Conservation (phyloP, 2,329 filamentous ascomycete species). For the Pestalotiopsis sp. region DNA sequence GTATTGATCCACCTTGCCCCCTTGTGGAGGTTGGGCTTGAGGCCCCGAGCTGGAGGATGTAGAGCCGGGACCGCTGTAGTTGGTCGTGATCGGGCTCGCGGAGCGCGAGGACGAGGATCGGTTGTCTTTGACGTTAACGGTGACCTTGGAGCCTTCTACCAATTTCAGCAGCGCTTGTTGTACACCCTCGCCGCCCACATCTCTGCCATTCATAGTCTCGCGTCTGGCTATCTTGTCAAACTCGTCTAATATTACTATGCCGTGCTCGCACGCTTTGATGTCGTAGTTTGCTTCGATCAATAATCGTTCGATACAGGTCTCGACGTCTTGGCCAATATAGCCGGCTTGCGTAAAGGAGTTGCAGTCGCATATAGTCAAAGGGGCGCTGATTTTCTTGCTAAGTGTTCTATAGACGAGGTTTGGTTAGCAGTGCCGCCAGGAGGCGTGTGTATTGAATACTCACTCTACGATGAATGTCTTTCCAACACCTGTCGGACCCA, state of each 20-base stretch:
- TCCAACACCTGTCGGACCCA: constrained; percentile 92
- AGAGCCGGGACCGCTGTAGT: constrained; percentile 50
- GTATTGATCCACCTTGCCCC: constrained; percentile 62
- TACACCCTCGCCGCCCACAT: constrained; percentile 94
- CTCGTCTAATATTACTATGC: constrained; percentile 95
- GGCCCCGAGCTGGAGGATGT: constrained; percentile 43
- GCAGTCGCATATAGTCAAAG: constrained; percentile 94
- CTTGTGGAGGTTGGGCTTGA: constrained; percentile 45
- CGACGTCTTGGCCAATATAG: constrained; percentile 98
- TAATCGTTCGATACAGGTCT: constrained; percentile 88
- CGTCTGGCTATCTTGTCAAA: constrained; percentile 95
- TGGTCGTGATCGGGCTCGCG: constrained; percentile 54
- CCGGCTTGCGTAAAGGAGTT: constrained; percentile 95
- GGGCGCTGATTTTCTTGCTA: constrained; percentile 90
- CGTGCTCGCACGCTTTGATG: constrained; percentile 79
- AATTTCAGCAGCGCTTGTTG: constrained; percentile 96
- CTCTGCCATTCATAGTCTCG: constrained; percentile 85
- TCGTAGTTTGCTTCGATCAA: constrained; percentile 91
- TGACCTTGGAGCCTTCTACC: constrained; percentile 92
- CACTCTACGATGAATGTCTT: constrained; percentile 91
- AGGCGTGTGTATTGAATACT: constrained; percentile 23
- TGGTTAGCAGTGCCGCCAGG: constrained; percentile 8
- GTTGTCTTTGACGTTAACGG: constrained; percentile 85
- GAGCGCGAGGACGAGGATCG: constrained; percentile 54
- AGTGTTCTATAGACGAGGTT: constrained; percentile 66